These are phyloP conservation scores for Populus ilicifolia DNA, from an alignment of 345 rosid species.

Conservation along the genomic window DNA sequence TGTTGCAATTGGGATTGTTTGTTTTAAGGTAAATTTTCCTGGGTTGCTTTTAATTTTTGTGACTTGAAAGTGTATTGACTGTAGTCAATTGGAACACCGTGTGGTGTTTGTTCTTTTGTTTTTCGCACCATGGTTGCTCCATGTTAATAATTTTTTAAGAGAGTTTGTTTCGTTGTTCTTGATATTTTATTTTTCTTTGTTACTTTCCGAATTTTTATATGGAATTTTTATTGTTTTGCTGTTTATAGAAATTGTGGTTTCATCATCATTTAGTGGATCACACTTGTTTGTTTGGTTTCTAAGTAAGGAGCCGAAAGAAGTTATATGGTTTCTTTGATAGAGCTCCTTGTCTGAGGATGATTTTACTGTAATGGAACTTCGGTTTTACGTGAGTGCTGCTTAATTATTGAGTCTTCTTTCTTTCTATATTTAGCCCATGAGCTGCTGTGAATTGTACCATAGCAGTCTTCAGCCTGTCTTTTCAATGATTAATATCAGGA, in stretches of 20 bases:
- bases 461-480: neutral
- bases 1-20: constrained; percentile 5
- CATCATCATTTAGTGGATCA: neutral
- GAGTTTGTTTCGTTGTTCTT: neutral
- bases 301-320: neutral
- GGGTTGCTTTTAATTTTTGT: neutral
- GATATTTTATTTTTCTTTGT: neutral
- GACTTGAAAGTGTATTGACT: constrained; percentile 11
- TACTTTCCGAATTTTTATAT: neutral
- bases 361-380: neutral
- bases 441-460: neutral
- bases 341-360: neutral
- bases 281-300: neutral
- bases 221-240: neutral
- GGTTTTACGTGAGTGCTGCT: neutral
- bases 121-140: neutral
- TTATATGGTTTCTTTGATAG: neutral
- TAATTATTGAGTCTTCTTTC: neutral
- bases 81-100: constrained; percentile 8
- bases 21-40: neutral
- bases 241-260: neutral
- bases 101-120: neutral
- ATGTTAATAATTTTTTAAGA: neutral
- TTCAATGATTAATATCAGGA: neutral
- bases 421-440: neutral